Conservation (phyloP, 2,329 filamentous ascomycete species). For the Cladosporium sp. region DNA sequence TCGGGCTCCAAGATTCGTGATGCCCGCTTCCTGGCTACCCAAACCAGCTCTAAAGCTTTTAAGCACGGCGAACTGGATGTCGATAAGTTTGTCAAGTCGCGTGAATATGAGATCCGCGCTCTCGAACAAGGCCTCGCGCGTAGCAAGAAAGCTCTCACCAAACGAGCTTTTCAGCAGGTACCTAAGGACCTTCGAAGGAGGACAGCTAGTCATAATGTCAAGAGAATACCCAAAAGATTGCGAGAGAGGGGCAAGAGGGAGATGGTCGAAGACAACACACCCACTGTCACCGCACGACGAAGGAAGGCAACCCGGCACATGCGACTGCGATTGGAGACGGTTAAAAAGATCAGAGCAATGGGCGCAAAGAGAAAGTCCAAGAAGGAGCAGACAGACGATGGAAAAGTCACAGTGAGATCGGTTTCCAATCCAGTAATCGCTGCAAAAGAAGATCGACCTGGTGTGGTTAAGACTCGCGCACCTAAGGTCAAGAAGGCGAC, state of each 20-base stretch:
- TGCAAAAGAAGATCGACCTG: slow-evolving; percentile 20
- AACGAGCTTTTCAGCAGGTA: slow-evolving; percentile 84
- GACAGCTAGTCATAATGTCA: slow-evolving; percentile 93
- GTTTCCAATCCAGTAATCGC: neutral
- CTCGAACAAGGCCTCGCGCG: slow-evolving; percentile 77
- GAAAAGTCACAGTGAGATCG: slow-evolving; percentile 21
- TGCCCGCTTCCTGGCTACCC: slow-evolving; percentile 44
- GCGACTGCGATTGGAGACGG: slow-evolving; percentile 69
- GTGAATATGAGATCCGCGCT: slow-evolving; percentile 84
- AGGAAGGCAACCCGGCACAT: slow-evolving; percentile 53
- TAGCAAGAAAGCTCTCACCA: slow-evolving; percentile 60
- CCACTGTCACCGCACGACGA: slow-evolving; percentile 64
- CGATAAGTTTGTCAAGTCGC: slow-evolving; percentile 75
- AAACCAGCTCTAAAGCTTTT: slow-evolving; percentile 51
- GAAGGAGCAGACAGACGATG: slow-evolving; percentile 30
- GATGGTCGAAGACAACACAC: slow-evolving; percentile 89
- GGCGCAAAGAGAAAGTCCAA: slow-evolving; percentile 47
- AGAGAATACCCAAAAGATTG: slow-evolving; percentile 76
- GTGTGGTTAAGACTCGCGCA: slow-evolving; percentile 34
- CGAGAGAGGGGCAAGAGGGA: slow-evolving; percentile 63
- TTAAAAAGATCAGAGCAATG: slow-evolving; percentile 64
- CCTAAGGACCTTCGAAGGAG: slow-evolving; percentile 78
- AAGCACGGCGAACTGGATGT: slow-evolving; percentile 76
- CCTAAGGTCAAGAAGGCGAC: slow-evolving; percentile 68
- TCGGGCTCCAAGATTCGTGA: slow-evolving; percentile 32